A percentile compares a stretch with the other conserved stretches of the same genome.
phyloP scores from a whole-genome alignment of 805 yeast species.

The Candida orba region DNA sequence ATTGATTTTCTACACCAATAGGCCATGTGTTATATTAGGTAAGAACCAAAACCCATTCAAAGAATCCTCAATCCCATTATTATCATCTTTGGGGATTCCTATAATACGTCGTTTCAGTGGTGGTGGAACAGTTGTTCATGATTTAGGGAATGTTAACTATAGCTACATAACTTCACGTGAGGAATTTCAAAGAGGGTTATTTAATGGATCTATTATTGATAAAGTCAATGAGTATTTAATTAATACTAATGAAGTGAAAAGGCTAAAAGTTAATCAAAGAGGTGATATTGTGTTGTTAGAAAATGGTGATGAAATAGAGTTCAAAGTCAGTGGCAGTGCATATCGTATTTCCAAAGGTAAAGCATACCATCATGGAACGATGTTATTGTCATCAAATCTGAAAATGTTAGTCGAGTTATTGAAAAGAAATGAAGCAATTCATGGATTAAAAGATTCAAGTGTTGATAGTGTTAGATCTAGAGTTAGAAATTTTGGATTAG shows the following conservation, averaged over 20 bases:
- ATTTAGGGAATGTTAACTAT: slow-evolving; percentile 80
- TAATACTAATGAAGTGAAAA: neutral
- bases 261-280: slow-evolving; percentile 47
- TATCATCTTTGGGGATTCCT: slow-evolving; percentile 48
- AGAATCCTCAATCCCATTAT: slow-evolving; percentile 60
- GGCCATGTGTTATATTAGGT: slow-evolving; percentile 88
- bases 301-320: slow-evolving; percentile 28
- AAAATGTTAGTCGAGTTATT: slow-evolving; percentile 53
- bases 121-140: slow-evolving; percentile 97
- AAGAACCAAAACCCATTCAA: slow-evolving; percentile 95
- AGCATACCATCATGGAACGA: slow-evolving; percentile 94
- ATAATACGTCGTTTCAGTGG: slow-evolving; percentile 78
- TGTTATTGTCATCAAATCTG: slow-evolving; percentile 68
- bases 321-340: slow-evolving; percentile 89
- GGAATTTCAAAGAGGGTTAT: slow-evolving; percentile 46
- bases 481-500: slow-evolving; percentile 58
- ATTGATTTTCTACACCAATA: slow-evolving; percentile 65
- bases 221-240: slow-evolving; percentile 20
- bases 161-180: slow-evolving; percentile 67
- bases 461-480: slow-evolving; percentile 76
- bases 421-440: slow-evolving; percentile 25
- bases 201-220: slow-evolving; percentile 33
- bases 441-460: slow-evolving; percentile 31
- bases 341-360: slow-evolving; percentile 75
- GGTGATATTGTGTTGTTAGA: slow-evolving; percentile 60